phyloP scores from a whole-genome alignment of 2,329 filamentous ascomycete species.

The Fusarium multiceps region DNA sequence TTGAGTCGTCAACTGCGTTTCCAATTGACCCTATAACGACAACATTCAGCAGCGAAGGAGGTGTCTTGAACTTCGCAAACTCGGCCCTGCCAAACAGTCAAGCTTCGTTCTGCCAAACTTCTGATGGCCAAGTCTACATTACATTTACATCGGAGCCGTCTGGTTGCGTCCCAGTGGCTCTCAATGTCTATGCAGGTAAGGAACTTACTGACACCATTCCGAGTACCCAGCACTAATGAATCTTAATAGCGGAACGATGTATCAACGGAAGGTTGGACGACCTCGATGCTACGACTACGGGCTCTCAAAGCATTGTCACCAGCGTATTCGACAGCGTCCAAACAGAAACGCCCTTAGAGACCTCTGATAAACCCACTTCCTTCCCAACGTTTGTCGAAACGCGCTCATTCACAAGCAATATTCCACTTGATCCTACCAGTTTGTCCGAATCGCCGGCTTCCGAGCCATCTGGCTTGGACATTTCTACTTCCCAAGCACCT shows the following conservation, averaged over 20 bases:
- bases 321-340: neutral
- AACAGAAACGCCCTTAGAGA: neutral
- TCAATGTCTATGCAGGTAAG: neutral
- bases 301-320: rapidly evolving
- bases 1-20: neutral
- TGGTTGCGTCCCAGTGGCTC: neutral
- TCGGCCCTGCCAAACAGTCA: neutral
- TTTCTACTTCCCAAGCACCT: too few relatives aligned
- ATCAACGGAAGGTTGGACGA: neutral
- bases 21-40: neutral
- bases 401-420: too few relatives aligned
- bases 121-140: neutral
- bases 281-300: neutral
- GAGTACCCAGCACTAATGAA: neutral
- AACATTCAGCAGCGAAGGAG: neutral
- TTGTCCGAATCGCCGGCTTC: too few relatives aligned
- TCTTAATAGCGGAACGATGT: neutral
- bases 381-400: too few relatives aligned
- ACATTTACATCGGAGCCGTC: neutral
- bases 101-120: neutral
- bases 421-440: too few relatives aligned
- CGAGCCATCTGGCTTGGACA: too few relatives aligned
- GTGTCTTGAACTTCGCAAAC: neutral
- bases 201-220: neutral
- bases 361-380: too few relatives aligned